Evolutionary conservation across 345 rosid genomes (phyloP), one percentile per base, ranked within the genome.

Genomic region (Gossypium australe): DNA sequence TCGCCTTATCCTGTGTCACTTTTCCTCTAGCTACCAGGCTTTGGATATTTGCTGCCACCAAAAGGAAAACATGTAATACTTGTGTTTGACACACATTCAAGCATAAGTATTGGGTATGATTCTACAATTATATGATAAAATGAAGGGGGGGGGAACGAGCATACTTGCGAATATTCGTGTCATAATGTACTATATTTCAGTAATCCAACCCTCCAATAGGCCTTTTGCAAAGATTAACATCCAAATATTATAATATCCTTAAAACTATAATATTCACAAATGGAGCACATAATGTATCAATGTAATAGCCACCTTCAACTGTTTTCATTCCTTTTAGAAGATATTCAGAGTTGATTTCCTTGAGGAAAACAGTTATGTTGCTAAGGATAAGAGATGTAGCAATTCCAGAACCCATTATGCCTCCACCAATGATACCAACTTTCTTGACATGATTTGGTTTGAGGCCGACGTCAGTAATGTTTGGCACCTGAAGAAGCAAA

Each of bases 321-420:
- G 84, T 76, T 87, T 89, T 89, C 66, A 85, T 78, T 72, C 97
- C 98, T 79, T 87, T 91, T 73, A 51, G 84, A 74, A 94, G 96
- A 83, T 92, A 94, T 55, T 92, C 97, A 52, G 94, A 57, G 79
- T 87, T 92, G 72, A 94, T 76, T 88, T 94, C 98, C 84, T 92
- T 94, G 38, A 94, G 94, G 65, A 89, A 77, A 80, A 94, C 98
- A 76, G 74, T 75, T 66, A 84, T 85, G 82, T 88, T 84, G 84
- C 88, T 75, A 75, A 87, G 41, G 61, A 94, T 78, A 62, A 91
- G 87, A 70, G 95, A 92, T 0, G 98, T 88, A 76, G 96, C 90
- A 64, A 94, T 94, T 81, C 98, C 98, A 73, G 97, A 89, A 75
- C 98, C 98, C 98, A 94, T 92, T 53, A 94, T 84, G 71, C 98